Base-by-base conservation (phyloP, 208 protist species). In the Paratrypanosoma confusum region DNA sequence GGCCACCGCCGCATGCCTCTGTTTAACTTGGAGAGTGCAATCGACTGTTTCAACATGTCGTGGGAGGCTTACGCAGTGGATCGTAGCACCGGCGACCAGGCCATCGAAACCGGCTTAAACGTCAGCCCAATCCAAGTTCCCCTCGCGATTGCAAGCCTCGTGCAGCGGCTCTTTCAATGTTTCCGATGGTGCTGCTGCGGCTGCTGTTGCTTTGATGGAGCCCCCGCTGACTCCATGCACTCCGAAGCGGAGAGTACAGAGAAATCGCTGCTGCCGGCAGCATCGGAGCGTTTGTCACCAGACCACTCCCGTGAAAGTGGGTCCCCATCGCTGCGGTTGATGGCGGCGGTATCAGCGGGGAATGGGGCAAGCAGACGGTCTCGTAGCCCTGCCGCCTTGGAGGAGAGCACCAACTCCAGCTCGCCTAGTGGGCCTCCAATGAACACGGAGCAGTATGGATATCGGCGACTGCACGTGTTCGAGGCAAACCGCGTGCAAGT, bases 361-460 rank as follows among this genome's bases (percentile, higher is more conserved):
- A 33, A 33, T 10, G 29, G 13, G 29, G 29, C 29, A n/a, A 10
- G 29, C 29, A 10, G 11, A 10, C 29, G 10, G 29, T 33, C 11
- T n/a, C 29, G 29, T n/a, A 33, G 29, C 29, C 11, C 29, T 33
- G 11, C 29, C 10, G 5, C 35, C 11, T 18, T 3, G 20, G 22
- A 16, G n/a, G 0, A 13, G 44, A 16, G 13, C 14, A 27, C 44
- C 10, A 14, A 26, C 36, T 14, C 6, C 13, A 40, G 17, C 10
- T 20, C 36, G 35, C 20, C 7, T 39, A n/a, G 35, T 1, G 14
- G 29, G 35, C 44, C 39, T 7, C 37, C 3, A 21, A 53, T 88
- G 53, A 67, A 73, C 28, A 55, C 67, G 16, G 60, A 77, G 56
- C 61, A 67, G 43, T 91, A 83, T 53, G 82, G 82, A 5, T 88